Evolutionary conservation across 2,329 filamentous ascomycete genomes (phyloP).

Genomic region (Parafenestella ontariensis): DNA sequence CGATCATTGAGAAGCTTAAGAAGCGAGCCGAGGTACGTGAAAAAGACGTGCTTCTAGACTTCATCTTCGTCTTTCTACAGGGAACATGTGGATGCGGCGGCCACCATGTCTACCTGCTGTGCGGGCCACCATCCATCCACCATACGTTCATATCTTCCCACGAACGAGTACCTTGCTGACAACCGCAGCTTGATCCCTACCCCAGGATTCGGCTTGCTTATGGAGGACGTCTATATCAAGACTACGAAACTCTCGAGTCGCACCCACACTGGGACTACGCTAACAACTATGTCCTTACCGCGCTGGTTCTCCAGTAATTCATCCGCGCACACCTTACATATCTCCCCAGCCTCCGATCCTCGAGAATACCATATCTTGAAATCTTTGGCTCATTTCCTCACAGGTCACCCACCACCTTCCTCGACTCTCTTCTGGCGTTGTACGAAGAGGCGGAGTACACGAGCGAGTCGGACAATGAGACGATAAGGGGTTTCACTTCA

Average conservation of each 20-base stretch:
- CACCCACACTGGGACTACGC: slow-evolving; percentile 75
- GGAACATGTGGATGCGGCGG: background rate
- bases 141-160: background rate
- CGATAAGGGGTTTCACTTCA: background rate
- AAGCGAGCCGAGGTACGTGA: slow-evolving; percentile 66
- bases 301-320: slow-evolving; percentile 6
- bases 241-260: slow-evolving; percentile 67
- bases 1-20: slow-evolving; percentile 67
- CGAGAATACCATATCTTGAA: background rate
- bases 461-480: background rate
- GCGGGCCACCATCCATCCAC: background rate
- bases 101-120: background rate
- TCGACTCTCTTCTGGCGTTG: background rate
- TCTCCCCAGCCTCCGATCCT: background rate
- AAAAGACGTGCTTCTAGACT: background rate
- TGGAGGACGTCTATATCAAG: slow-evolving; percentile 79
- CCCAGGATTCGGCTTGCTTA: slow-evolving; percentile 76
- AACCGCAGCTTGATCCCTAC: slow-evolving; percentile 58
- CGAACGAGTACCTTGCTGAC: slow-evolving; percentile 8
- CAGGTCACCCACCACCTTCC: background rate
- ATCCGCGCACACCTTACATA: background rate
- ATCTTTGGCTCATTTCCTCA: background rate
- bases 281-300: slow-evolving; percentile 18
- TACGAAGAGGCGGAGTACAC: background rate
- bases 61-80: background rate